phyloP scores from a whole-genome alignment of 257 asterid genomes.

The Plectranthus barbatus region DNA sequence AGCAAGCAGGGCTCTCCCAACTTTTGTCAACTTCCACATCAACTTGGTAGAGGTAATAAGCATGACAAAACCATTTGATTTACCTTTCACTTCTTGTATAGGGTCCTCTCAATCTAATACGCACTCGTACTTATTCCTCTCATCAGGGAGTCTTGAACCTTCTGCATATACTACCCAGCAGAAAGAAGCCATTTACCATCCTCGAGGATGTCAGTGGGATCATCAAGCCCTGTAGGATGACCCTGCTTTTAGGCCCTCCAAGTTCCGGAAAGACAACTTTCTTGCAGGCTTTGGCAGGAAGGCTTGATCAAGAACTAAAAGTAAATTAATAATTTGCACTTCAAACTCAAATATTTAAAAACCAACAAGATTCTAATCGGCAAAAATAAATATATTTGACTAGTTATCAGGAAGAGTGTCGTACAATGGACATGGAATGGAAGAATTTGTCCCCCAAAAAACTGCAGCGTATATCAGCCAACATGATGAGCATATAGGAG shows the following conservation, averaged over 20 bases:
- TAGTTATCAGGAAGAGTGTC: conserved; percentile 43
- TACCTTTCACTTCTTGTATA: background rate
- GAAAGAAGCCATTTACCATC: conserved; percentile 40
- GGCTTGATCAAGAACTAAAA: conserved; percentile 44
- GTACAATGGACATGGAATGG: conserved; percentile 49
- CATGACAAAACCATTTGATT: background rate
- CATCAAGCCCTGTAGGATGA: conserved; percentile 61
- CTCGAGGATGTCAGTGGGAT: conserved; percentile 54
- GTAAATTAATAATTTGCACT: conserved; percentile 3
- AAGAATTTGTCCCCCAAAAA: conserved; percentile 55
- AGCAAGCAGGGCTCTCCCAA: conserved; percentile 50
- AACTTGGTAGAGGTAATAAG: conserved; percentile 46
- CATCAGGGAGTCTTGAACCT: conserved; percentile 9
- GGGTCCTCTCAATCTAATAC: no score
- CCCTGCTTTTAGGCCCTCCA: conserved; percentile 73
- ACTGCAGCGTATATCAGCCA: conserved; percentile 70
- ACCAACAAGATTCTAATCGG: background rate
- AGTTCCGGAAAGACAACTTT: conserved; percentile 68
- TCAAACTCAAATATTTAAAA: background rate
- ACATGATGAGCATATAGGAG: conserved; percentile 55
- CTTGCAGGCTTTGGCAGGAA: conserved; percentile 63
- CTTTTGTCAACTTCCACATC: conserved; percentile 38
- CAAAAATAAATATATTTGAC: background rate
- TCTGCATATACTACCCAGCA: conserved; percentile 37
- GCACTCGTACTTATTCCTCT: no score